These are phyloP conservation scores for Rhododendron henanense DNA, from an alignment of 148 eudicot species.

Conservation along the genomic window DNA sequence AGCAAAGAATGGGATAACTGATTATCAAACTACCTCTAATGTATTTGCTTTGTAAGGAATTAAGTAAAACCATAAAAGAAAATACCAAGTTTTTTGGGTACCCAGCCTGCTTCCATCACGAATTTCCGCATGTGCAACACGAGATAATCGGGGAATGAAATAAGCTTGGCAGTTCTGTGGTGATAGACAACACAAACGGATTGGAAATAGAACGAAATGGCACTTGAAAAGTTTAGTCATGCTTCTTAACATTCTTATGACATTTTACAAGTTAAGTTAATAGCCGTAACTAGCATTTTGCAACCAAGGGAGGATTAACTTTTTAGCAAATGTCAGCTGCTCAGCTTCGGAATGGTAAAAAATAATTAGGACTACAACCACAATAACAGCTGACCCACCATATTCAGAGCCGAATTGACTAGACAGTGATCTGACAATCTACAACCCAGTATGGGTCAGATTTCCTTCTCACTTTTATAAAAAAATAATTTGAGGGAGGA, in stretches of 20 bases:
- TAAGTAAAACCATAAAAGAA: not conserved
- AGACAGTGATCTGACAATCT: not conserved
- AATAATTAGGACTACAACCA: conserved; percentile 1
- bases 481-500: not conserved
- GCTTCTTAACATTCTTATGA: not conserved
- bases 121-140: conserved; percentile 98
- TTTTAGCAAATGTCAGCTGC: not conserved
- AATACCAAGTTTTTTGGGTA: conserved; percentile 92
- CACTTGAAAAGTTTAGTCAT: not conserved
- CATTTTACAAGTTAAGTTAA: not conserved
- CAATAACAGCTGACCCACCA: not conserved
- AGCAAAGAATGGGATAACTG: not conserved
- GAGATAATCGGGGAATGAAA: conserved; percentile 92
- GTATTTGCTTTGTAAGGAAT: not conserved
- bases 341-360: not conserved
- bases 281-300: not conserved
- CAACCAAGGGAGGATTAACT: not conserved
- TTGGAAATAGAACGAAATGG: not conserved
- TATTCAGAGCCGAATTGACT: not conserved
- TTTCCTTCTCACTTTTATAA: not conserved
- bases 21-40: not conserved
- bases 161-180: conserved; percentile 80
- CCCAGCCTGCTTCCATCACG: conserved; percentile 99
- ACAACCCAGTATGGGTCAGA: not conserved
- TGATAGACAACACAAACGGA: conserved; percentile 1